Conservation (phyloP, 306 rosid genomes). For the Fragaria ananassa region DNA sequence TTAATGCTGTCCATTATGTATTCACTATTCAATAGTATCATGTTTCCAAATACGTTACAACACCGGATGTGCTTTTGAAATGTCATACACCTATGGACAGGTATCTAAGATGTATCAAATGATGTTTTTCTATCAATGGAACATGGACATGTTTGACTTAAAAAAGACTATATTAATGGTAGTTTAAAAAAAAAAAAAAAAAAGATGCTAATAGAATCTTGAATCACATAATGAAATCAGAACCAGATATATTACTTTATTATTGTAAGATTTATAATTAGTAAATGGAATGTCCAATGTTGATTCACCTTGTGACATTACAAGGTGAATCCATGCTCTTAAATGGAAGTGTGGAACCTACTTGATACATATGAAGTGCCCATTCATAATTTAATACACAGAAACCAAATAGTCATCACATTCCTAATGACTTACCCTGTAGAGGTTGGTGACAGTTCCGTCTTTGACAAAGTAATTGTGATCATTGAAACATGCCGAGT, state of each 20-base stretch:
- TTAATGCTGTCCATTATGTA: neutral
- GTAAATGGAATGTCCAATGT: neutral
- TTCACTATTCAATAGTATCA: neutral
- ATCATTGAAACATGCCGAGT: slow-evolving; percentile 91
- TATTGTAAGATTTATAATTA: neutral
- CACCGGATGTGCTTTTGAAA: neutral
- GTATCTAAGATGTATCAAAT: neutral
- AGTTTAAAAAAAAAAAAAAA: too few species aligned
- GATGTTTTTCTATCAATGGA: neutral
- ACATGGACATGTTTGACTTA: neutral
- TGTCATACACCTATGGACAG: neutral
- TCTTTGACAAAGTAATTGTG: slow-evolving; percentile 68
- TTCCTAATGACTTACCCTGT: slow-evolving; percentile 52
- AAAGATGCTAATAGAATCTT: neutral
- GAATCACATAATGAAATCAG: neutral
- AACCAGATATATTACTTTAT: neutral
- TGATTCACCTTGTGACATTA: neutral
- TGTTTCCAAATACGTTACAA: neutral
- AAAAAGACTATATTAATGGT: neutral
- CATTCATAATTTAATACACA: neutral
- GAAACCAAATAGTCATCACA: neutral
- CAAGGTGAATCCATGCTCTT: neutral
- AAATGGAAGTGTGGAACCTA: too few species aligned
- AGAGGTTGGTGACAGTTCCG: slow-evolving; percentile 59
- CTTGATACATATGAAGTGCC: neutral